Evolutionary conservation across 495 filamentous ascomycete species (phyloP), one percentile per base, ranked within the genome.

Genomic region (Podospora pseudocomata): DNA sequence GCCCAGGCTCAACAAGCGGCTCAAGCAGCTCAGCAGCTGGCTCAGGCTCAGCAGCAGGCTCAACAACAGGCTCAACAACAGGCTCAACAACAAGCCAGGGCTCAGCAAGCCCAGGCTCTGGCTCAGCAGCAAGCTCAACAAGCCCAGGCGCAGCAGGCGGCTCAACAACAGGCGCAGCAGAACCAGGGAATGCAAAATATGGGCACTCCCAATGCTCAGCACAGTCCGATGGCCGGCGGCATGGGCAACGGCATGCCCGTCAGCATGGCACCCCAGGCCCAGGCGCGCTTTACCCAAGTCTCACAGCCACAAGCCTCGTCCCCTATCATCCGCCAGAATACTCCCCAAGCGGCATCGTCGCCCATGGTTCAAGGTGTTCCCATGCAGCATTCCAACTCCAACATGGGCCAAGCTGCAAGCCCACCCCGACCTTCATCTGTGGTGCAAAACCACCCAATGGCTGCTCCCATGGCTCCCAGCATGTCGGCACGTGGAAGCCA

Each of bases 401-500:
- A 86, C 75, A 91, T 91, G 73, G 92, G 89, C 64, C 64, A 68
- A 55, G 70, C 64, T 4, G 89, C 88, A 62, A 92, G 89, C 71
- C 94, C 93, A 20, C 83, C 88, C 56, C 83, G 93, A 54, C 91
- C 93, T 39, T 82, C 90, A 18, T 96, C 93, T 63, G 88, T 92
- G 5, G 82, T 90, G 60, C 91, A 93, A 69, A 88, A 89, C 74
- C 87, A 89, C 39, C 86, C 86, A 0, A 89, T 87, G 77, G 79
- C 81, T 2, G 85, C 76, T 0, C 84, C 90, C 26, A 88, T 89
- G 82, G 81, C 87, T 16, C 83, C 88, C 66, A 86, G 82, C 58
- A 96, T 96, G 92, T 89, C 84, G 11, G 83, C 90, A 26, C 89
- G 92, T 49, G 82, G 86, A 66, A 96, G 93, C 74, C 92, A 96